Percentiles rank a stretch among this genome's conserved stretches.
Conservation (phyloP, 805 yeast species). For the Metschnikowia santaceciliae region DNA sequence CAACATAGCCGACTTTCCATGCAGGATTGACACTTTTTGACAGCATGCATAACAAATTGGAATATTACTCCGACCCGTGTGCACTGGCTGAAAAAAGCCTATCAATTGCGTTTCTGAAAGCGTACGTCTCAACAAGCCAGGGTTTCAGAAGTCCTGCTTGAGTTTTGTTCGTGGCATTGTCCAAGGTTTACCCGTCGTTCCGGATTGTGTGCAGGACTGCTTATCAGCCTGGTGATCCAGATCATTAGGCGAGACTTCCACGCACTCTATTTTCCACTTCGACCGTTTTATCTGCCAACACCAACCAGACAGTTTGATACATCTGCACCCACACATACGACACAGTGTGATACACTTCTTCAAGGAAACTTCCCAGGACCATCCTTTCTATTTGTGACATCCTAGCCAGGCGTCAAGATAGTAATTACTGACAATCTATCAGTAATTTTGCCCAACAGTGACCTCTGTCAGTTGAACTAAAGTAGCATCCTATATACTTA, state of each 20-base stretch:
- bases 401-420: neutral
- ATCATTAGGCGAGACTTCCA: neutral
- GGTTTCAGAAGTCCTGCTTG: neutral
- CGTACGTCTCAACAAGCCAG: neutral
- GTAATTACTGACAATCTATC: neutral
- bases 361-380: neutral
- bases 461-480: neutral
- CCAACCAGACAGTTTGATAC: neutral
- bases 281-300: neutral
- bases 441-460: neutral
- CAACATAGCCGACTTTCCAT: neutral
- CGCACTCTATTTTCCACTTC: neutral
- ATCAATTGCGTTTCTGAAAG: neutral
- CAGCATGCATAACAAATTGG: neutral
- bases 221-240: conserved; percentile 4
- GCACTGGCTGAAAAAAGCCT: neutral
- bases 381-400: neutral
- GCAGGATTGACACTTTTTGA: neutral
- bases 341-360: neutral
- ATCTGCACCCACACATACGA: neutral
- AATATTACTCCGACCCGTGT: neutral
- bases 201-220: neutral
- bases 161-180: neutral
- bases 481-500: neutral
- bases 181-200: neutral